Evolutionary conservation across 176 grass and related monocot species (phyloP).

Genomic region (Chloris gayana): DNA sequence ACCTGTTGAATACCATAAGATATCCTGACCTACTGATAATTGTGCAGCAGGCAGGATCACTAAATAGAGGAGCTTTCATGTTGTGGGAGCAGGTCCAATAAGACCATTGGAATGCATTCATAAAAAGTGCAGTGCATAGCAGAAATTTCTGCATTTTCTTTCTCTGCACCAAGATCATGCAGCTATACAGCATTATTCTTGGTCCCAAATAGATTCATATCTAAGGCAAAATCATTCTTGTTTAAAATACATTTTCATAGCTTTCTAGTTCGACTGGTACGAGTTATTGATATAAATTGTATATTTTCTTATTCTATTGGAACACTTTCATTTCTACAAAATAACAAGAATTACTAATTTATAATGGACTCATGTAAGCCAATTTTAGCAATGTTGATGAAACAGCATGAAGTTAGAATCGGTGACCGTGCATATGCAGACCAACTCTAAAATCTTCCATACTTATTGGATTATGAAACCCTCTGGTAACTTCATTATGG

Average conservation of each 20-base stretch:
- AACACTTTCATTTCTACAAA: background rate
- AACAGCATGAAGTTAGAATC: background rate
- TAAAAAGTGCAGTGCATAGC: too few species aligned
- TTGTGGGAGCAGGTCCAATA: constrained; percentile 8
- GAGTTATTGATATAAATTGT: too few species aligned
- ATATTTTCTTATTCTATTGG: too few species aligned
- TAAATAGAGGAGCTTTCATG: constrained; percentile 20
- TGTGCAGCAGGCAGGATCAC: constrained; percentile 15
- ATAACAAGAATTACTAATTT: background rate
- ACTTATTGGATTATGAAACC: background rate
- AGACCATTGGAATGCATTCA: background rate
- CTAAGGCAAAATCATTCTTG: too few species aligned
- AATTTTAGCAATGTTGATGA: background rate
- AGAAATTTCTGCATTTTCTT: too few species aligned
- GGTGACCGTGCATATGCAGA: too few species aligned
- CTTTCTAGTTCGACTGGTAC: too few species aligned
- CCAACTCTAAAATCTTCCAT: background rate
- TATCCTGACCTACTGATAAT: constrained; percentile 5
- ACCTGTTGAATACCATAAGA: background rate
- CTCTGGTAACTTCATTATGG: background rate
- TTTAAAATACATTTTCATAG: too few species aligned
- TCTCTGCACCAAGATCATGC: too few species aligned
- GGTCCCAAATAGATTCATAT: too few species aligned
- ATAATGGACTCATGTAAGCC: background rate
- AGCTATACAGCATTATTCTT: too few species aligned